These are phyloP conservation scores for Schwanniomyces occidentalis DNA, from an alignment of 805 yeast genomes.

Conservation along the genomic window DNA sequence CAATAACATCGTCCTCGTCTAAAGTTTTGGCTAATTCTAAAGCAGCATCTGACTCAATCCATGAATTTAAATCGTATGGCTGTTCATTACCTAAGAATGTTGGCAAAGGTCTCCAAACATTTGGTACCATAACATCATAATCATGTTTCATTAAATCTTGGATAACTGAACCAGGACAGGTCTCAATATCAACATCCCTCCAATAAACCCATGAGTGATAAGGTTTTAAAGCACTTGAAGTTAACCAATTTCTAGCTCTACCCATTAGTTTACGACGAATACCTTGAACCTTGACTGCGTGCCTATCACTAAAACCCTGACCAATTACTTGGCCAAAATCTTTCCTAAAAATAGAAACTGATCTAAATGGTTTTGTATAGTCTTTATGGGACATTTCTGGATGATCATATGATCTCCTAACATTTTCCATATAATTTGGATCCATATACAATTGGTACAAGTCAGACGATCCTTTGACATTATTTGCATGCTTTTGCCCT, in stretches of 20 bases:
- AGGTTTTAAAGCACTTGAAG: slow-evolving; percentile 71
- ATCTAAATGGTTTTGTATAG: slow-evolving; percentile 69
- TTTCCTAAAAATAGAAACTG: slow-evolving; percentile 75
- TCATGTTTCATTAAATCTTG: slow-evolving; percentile 69
- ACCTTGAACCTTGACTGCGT: slow-evolving; percentile 84
- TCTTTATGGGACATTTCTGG: slow-evolving; percentile 58
- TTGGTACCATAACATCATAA: slow-evolving; percentile 76
- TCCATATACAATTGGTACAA: slow-evolving; percentile 73
- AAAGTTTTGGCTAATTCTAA: slow-evolving; percentile 61
- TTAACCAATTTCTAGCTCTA: slow-evolving; percentile 81
- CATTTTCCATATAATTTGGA: slow-evolving; percentile 53
- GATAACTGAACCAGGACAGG: slow-evolving; percentile 76
- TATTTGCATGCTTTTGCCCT: slow-evolving; percentile 26
- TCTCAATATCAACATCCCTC: slow-evolving; percentile 85
- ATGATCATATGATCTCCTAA: slow-evolving; percentile 58
- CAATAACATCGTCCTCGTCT: slow-evolving; percentile 82
- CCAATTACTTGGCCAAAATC: slow-evolving; percentile 85
- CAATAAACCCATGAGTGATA: slow-evolving; percentile 91
- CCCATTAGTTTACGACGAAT: slow-evolving; percentile 84
- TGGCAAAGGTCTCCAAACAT: slow-evolving; percentile 97
- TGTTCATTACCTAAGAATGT: slow-evolving; percentile 87
- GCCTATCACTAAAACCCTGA: slow-evolving; percentile 81
- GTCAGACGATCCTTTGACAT: slow-evolving; percentile 56
- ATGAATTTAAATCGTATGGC: slow-evolving; percentile 93
- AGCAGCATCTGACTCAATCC: slow-evolving; percentile 88